Conservation (phyloP, 2,329 filamentous ascomycete species). For the Xylaria sp. region DNA sequence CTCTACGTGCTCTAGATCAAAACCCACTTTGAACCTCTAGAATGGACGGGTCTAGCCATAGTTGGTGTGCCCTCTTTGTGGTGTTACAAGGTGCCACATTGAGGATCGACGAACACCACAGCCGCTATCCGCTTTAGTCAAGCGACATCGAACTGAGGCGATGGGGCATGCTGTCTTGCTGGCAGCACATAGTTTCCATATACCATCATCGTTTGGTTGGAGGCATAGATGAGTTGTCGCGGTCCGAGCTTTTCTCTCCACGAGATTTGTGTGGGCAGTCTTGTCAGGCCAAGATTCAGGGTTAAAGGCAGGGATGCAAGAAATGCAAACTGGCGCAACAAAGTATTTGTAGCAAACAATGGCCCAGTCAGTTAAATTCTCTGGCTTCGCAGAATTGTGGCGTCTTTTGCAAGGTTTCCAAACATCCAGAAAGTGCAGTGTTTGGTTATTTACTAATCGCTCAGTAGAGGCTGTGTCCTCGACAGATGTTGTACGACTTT, state of each 20-base stretch:
- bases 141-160: slow-evolving; percentile 27
- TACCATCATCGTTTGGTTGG: slow-evolving; percentile 23
- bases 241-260: slow-evolving; percentile 14
- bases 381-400: slow-evolving; percentile 14
- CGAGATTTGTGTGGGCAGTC: slow-evolving; percentile 23
- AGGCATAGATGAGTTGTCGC: slow-evolving; percentile 34
- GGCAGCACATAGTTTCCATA: slow-evolving; percentile 36
- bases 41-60: slow-evolving; percentile 41
- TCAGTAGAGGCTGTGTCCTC: slow-evolving; percentile 15
- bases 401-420: slow-evolving; percentile 19
- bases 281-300: slow-evolving; percentile 14
- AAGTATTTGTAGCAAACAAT: slow-evolving; percentile 36
- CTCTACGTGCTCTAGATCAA: slow-evolving; percentile 33
- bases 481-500: slow-evolving; percentile 32
- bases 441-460: slow-evolving; percentile 28
- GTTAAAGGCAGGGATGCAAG: slow-evolving; percentile 8
- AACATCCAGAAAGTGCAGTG: slow-evolving; percentile 19
- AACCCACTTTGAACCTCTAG: slow-evolving; percentile 35
- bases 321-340: slow-evolving; percentile 13
- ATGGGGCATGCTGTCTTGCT: slow-evolving; percentile 30
- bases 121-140: slow-evolving; percentile 35
- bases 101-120: slow-evolving; percentile 35
- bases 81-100: slow-evolving; percentile 30
- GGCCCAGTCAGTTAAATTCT: slow-evolving; percentile 17
- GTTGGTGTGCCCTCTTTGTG: slow-evolving; percentile 35